These are phyloP conservation scores for Zasmidium angulare DNA, from an alignment of 2,329 filamentous ascomycete species.

Conservation along the genomic window DNA sequence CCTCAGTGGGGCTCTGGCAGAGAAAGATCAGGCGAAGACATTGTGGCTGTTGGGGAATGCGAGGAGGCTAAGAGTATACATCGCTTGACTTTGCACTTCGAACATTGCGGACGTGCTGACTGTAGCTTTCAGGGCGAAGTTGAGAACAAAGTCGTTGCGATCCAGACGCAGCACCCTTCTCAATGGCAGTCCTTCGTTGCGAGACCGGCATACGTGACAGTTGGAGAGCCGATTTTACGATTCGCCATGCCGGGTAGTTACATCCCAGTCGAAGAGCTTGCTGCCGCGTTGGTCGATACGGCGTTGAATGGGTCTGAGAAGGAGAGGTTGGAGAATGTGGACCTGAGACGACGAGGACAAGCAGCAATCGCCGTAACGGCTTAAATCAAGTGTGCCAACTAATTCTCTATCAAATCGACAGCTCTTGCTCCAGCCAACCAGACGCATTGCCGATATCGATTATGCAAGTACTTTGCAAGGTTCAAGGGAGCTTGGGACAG, in stretches of 20 bases:
- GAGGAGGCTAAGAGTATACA: slow-evolving; percentile 31
- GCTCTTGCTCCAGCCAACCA: neutral
- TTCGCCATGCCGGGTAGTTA: slow-evolving; percentile 13
- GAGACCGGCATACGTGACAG: slow-evolving; percentile 25
- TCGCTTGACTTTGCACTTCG: neutral
- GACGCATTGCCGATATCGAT: neutral
- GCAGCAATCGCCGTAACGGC: neutral
- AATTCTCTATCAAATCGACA: neutral
- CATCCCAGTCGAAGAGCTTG: slow-evolving; percentile 24
- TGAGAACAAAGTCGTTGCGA: slow-evolving; percentile 29
- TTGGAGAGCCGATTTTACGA: slow-evolving; percentile 13
- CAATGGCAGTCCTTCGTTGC: slow-evolving; percentile 29
- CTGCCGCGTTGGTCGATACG: slow-evolving; percentile 23
- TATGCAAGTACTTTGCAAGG: neutral
- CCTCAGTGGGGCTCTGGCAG: slow-evolving; percentile 34
- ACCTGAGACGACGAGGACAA: slow-evolving; percentile 17
- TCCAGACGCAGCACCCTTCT: slow-evolving; percentile 21
- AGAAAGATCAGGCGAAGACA: slow-evolving; percentile 33
- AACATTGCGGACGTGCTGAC: neutral
- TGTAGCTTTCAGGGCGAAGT: slow-evolving; percentile 19
- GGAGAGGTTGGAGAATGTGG: slow-evolving; percentile 22
- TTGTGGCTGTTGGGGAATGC: slow-evolving; percentile 35
- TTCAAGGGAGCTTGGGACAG: neutral
- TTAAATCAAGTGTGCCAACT: neutral
- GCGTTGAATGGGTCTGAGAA: slow-evolving; percentile 18